Conservation (phyloP, 208 protist genomes). For the Leishmania tropica region DNA sequence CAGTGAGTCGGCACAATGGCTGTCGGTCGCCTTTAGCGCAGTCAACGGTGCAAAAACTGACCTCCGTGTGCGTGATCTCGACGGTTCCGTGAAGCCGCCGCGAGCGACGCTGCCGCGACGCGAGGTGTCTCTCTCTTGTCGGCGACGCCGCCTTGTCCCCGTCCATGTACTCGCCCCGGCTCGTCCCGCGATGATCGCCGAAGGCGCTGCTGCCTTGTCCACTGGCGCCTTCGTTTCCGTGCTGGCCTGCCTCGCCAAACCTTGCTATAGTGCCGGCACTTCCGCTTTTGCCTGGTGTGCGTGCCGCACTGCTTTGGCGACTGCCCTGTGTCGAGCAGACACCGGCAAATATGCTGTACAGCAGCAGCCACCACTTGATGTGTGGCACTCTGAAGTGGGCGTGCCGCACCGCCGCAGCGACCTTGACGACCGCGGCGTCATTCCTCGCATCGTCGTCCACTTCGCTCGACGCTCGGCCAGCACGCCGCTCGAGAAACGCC, state of each 20-base stretch:
- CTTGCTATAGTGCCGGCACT: not conserved
- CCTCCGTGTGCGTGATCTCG: slow-evolving; percentile 13
- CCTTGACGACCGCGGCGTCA: not conserved
- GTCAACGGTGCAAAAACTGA: not conserved
- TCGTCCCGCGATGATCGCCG: not conserved
- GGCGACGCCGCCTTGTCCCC: not conserved
- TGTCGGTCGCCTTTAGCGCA: not conserved
- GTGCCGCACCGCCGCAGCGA: slow-evolving; percentile 13
- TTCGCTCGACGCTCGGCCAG: not conserved
- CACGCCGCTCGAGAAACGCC: slow-evolving; percentile 1
- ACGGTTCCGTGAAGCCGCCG: slow-evolving; percentile 11
- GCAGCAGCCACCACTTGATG: slow-evolving; percentile 28
- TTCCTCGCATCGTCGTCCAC: not conserved
- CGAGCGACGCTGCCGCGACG: not conserved
- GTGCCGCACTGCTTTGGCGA: not conserved
- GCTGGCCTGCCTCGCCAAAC: not conserved
- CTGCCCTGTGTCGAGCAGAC: not conserved
- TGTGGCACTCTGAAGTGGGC: slow-evolving; percentile 18
- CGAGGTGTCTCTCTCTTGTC: not conserved
- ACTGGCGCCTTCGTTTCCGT: not conserved
- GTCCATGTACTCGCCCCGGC: not conserved
- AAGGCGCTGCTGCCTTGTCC: not conserved
- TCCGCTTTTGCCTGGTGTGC: not conserved
- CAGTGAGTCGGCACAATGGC: slow-evolving; percentile 18
- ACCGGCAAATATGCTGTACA: not conserved